A percentile compares a stretch with the other conserved stretches of the same genome.
Evolutionary conservation across 2,329 filamentous ascomycete species (phyloP).

Genomic region (Pseudopyricularia javanii): DNA sequence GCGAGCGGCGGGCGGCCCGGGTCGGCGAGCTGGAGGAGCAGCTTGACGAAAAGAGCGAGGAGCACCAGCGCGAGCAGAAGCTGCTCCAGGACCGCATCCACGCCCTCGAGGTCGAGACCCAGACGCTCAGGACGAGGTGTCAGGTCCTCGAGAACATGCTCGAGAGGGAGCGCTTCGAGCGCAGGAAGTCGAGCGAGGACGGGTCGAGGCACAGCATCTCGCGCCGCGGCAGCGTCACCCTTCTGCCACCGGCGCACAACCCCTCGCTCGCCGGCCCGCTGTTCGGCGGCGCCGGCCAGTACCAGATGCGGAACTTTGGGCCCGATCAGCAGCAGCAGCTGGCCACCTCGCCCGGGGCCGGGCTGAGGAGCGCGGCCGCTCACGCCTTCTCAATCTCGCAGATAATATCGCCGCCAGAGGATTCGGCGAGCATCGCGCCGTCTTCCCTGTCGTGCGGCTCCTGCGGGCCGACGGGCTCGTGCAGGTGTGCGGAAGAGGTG

Average conservation of each 20-base stretch:
- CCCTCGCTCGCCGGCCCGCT: background rate
- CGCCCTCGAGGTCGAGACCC: constrained; percentile 51
- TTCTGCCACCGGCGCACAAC: background rate
- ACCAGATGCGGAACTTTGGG: background rate
- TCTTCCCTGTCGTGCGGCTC: constrained; percentile 38
- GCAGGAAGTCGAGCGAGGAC: constrained; percentile 11
- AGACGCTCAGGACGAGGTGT: constrained; percentile 51
- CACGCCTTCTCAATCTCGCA: constrained; percentile 43
- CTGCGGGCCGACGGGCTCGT: constrained; percentile 38
- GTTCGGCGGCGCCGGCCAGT: background rate
- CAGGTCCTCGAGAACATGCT: constrained; percentile 51
- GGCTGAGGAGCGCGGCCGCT: constrained; percentile 4
- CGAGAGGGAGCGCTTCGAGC: constrained; percentile 41
- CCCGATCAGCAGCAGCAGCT: background rate
- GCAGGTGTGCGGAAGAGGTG: constrained; percentile 47
- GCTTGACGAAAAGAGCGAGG: constrained; percentile 47
- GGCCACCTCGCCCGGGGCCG: constrained; percentile 1
- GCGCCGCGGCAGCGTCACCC: background rate
- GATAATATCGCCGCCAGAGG: constrained; percentile 42
- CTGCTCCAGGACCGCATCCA: constrained; percentile 45
- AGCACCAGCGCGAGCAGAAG: constrained; percentile 42
- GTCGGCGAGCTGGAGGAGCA: constrained; percentile 65
- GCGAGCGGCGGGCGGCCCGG: constrained; percentile 73
- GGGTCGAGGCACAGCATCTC: background rate
- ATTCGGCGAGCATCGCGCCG: constrained; percentile 16